These are phyloP conservation scores for Trichoderma sp. DNA, from an alignment of 2,329 filamentous ascomycete species.

Conservation along the genomic window DNA sequence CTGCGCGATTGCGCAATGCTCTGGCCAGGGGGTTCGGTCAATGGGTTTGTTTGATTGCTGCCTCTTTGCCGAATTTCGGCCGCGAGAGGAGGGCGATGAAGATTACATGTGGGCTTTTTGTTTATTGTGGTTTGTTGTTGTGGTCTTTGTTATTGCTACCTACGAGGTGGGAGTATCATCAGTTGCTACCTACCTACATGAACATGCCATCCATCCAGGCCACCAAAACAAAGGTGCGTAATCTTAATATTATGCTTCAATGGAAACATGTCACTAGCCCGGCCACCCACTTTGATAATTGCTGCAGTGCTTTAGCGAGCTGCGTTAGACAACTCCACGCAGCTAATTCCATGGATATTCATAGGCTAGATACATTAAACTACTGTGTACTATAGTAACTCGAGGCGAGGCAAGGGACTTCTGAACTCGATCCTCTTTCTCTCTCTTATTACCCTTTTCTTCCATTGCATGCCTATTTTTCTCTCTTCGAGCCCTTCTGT, in stretches of 20 bases:
- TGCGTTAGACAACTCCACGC: not conserved
- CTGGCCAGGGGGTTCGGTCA: not conserved
- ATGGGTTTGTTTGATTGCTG: not conserved
- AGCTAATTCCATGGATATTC: too few species aligned
- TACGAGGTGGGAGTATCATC: too few species aligned
- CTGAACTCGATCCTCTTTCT: not conserved
- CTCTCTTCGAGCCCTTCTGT: not conserved
- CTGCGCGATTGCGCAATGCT: constrained; percentile 8
- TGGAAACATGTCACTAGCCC: not conserved
- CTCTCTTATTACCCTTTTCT: not conserved
- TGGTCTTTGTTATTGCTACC: too few species aligned
- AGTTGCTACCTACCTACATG: too few species aligned
- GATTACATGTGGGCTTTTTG: not conserved
- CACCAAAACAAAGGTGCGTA: not conserved
- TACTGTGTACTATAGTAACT: not conserved
- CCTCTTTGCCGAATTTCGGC: not conserved
- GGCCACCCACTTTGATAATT: not conserved
- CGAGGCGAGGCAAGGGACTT: not conserved
- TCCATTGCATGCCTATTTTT: not conserved
- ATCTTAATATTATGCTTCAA: constrained; percentile 18
- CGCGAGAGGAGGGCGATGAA: not conserved
- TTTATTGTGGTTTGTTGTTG: not conserved
- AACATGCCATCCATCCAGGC: too few species aligned
- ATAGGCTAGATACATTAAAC: too few species aligned
- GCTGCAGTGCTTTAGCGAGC: not conserved